A percentile compares a stretch with the other conserved stretches of the same genome.
Conservation (phyloP, 1,284 basidiomycete species). For the Porogramme epimiltina region DNA sequence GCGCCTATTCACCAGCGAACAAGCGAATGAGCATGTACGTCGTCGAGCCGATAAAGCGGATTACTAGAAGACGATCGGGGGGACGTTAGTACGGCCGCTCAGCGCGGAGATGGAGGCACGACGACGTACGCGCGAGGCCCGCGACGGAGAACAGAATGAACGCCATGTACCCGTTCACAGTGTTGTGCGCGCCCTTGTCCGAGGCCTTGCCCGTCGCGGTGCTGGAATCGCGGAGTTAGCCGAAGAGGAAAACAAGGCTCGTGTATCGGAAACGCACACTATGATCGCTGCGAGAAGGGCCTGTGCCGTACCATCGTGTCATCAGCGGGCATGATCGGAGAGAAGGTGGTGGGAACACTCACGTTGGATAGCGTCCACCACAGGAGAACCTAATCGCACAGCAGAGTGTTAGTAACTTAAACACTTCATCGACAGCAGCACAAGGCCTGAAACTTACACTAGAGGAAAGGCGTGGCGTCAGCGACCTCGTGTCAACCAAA, state of each 20-base stretch:
- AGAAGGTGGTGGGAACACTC: slow-evolving; percentile 24
- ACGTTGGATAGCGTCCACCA: slow-evolving; percentile 87
- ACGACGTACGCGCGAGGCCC: slow-evolving; percentile 77
- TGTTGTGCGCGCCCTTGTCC: slow-evolving; percentile 43
- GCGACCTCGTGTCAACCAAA: slow-evolving; percentile 9
- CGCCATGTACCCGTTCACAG: slow-evolving; percentile 79
- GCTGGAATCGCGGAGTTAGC: slow-evolving; percentile 32
- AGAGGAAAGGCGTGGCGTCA: slow-evolving; percentile 10
- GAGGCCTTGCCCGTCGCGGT: slow-evolving; percentile 54
- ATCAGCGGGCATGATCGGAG: background rate
- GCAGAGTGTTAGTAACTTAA: slow-evolving; percentile 6
- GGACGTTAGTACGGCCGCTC: slow-evolving; percentile 2
- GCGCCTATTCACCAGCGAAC: slow-evolving; percentile 77
- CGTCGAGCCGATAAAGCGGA: slow-evolving; percentile 82
- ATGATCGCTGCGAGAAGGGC: slow-evolving; percentile 76
- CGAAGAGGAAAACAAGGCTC: slow-evolving; percentile 5
- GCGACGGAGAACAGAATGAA: slow-evolving; percentile 86
- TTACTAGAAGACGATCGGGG: slow-evolving; percentile 46
- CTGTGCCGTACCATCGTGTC: slow-evolving; percentile 32
- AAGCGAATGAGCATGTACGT: slow-evolving; percentile 78
- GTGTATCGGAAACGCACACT: slow-evolving; percentile 41
- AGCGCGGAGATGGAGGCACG: background rate
- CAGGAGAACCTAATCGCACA: slow-evolving; percentile 55
- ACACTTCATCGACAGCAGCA: slow-evolving; percentile 7
- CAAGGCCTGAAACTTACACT: slow-evolving; percentile 26